Percentiles rank a stretch among this genome's conserved stretches.
phyloP scores from a whole-genome alignment of 352 stramenopile genomes.

The Saprolegnia diclina region DNA sequence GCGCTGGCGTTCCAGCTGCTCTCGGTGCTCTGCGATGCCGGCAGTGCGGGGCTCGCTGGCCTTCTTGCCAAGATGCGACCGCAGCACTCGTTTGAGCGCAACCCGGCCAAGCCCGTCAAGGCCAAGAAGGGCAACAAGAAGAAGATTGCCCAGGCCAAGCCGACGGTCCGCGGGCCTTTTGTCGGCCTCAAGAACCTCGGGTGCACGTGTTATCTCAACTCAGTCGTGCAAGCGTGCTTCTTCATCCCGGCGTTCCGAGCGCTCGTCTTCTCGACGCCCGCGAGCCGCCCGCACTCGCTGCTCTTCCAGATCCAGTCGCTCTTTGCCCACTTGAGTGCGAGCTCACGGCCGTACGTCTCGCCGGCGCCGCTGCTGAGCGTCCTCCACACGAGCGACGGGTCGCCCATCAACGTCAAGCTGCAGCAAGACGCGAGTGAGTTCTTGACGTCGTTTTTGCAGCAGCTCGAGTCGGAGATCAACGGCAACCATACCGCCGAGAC shows the following conservation, averaged over 20 bases:
- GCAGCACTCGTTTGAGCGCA: slow-evolving; percentile 61
- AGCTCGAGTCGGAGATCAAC: slow-evolving; percentile 89
- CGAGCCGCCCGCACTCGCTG: slow-evolving; percentile 35
- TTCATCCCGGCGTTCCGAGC: slow-evolving; percentile 90
- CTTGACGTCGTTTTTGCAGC: slow-evolving; percentile 89
- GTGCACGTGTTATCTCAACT: slow-evolving; percentile 96
- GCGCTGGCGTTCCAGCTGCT: slow-evolving; percentile 77
- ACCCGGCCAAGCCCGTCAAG: not conserved
- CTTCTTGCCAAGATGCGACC: slow-evolving; percentile 66
- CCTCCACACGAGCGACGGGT: slow-evolving; percentile 86
- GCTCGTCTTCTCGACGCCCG: slow-evolving; percentile 67
- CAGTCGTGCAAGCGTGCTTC: slow-evolving; percentile 92
- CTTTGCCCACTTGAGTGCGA: slow-evolving; percentile 85
- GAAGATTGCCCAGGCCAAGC: not conserved
- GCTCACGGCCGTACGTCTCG: slow-evolving; percentile 81
- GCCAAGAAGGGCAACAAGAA: not conserved
- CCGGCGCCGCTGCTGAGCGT: slow-evolving; percentile 65
- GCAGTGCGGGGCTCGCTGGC: slow-evolving; percentile 37
- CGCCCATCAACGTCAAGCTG: slow-evolving; percentile 82
- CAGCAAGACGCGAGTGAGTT: slow-evolving; percentile 93
- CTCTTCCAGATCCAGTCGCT: slow-evolving; percentile 87
- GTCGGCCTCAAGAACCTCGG: slow-evolving; percentile 93
- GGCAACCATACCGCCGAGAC: slow-evolving; percentile 54
- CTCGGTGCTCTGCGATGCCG: slow-evolving; percentile 56
- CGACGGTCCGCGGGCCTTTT: slow-evolving; percentile 15